These are phyloP conservation scores for Tephrocybe sp. DNA, from an alignment of 768 basidiomycete genomes.

Conservation along the genomic window DNA sequence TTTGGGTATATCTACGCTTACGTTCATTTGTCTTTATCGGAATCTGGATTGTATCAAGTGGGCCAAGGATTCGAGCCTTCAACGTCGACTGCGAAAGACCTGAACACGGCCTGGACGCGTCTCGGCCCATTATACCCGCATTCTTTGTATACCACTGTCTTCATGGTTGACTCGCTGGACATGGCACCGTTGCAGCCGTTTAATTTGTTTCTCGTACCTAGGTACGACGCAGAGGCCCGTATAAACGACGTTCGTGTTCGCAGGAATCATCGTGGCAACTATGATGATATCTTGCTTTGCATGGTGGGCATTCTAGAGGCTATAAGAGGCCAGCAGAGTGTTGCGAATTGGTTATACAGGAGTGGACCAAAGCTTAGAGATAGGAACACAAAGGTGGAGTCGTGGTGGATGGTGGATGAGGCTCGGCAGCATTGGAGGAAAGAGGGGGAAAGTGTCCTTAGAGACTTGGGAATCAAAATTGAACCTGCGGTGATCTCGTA, in stretches of 20 bases:
- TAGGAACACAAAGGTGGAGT: not conserved
- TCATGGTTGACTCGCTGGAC: constrained; percentile 51
- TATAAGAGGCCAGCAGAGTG: constrained; percentile 54
- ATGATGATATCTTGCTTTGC: constrained; percentile 62
- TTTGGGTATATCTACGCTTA: not conserved
- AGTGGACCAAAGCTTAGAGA: constrained; percentile 36
- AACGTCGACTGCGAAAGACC: constrained; percentile 1
- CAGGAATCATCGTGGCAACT: constrained; percentile 6
- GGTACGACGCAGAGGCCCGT: constrained; percentile 45
- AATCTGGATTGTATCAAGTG: too few relatives aligned
- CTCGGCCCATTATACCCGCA: constrained; percentile 17
- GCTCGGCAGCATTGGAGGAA: not conserved
- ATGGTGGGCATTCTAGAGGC: constrained; percentile 66
- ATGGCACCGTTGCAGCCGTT: constrained; percentile 66
- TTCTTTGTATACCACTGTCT: constrained; percentile 41
- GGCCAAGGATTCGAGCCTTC: too few relatives aligned
- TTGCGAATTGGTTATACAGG: constrained; percentile 64
- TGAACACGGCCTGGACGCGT: not conserved
- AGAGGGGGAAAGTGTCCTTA: not conserved
- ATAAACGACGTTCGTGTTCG: not conserved
- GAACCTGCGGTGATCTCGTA: too few relatives aligned
- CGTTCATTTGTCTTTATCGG: not conserved
- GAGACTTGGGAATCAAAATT: not conserved
- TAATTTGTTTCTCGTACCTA: constrained; percentile 75
- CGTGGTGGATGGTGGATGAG: not conserved